A percentile compares a stretch with the other conserved stretches of the same genome.
phyloP scores from a whole-genome alignment of 768 basidiomycete genomes.

The Filobasidium floriforme region DNA sequence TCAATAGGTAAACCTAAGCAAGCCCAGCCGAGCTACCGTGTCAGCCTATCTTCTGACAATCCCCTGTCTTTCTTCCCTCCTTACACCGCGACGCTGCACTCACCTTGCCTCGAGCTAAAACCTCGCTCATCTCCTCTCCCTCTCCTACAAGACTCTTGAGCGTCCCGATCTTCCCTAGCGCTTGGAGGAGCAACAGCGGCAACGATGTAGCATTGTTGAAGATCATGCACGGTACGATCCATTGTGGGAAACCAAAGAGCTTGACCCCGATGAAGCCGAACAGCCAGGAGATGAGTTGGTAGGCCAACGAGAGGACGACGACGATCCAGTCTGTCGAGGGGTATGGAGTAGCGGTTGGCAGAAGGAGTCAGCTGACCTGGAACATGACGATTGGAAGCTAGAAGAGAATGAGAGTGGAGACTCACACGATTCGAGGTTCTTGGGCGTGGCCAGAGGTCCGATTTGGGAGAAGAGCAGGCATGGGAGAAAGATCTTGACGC shows the following conservation, averaged over 20 bases:
- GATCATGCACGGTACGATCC: slow-evolving; percentile 39
- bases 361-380: background rate
- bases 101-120: slow-evolving; percentile 35
- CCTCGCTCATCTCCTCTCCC: slow-evolving; percentile 24
- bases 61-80: background rate
- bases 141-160: slow-evolving; percentile 33
- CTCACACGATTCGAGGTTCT: slow-evolving; percentile 39
- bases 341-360: too few species aligned
- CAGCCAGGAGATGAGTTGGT: slow-evolving; percentile 36
- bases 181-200: slow-evolving; percentile 38
- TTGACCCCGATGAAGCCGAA: slow-evolving; percentile 33
- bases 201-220: slow-evolving; percentile 44
- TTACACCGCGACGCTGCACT: background rate
- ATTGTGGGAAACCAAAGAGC: slow-evolving; percentile 32
- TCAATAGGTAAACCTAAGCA: slow-evolving; percentile 32
- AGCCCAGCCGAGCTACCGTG: background rate
- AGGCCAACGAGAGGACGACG: slow-evolving; percentile 34
- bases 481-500: slow-evolving; percentile 39
- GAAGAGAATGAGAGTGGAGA: background rate
- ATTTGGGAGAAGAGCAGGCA: slow-evolving; percentile 43
- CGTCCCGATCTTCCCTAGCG: slow-evolving; percentile 36
- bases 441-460: slow-evolving; percentile 37
- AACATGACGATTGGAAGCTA: background rate
- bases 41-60: background rate
- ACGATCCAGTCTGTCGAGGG: slow-evolving; percentile 36